These are phyloP conservation scores for Psidium guajava DNA, from an alignment of 345 rosid species.

Conservation along the genomic window DNA sequence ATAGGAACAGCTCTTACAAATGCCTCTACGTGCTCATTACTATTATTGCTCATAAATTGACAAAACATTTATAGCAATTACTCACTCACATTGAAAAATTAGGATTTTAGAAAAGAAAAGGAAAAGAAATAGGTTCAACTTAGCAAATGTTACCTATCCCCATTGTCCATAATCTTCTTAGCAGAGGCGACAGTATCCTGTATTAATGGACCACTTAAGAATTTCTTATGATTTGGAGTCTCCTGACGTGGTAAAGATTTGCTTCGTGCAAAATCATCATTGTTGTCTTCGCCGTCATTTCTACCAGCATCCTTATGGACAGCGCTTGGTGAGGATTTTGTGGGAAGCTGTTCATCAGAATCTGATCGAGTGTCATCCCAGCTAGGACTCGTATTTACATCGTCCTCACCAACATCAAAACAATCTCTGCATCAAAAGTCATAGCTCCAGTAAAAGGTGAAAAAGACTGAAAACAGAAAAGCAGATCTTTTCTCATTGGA, in stretches of 20 bases:
- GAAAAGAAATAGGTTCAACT: slow-evolving; percentile 3
- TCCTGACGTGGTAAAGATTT: slow-evolving; percentile 29
- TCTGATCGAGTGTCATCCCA: slow-evolving; percentile 35
- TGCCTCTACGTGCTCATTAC: not conserved
- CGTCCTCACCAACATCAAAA: slow-evolving; percentile 72
- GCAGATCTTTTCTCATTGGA: not conserved
- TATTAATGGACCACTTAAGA: slow-evolving; percentile 52
- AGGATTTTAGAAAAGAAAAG: slow-evolving; percentile 1
- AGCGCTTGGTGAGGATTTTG: slow-evolving; percentile 12
- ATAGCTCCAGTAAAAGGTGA: not conserved
- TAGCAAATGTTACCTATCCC: not conserved
- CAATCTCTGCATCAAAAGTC: slow-evolving; percentile 52
- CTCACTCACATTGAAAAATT: not conserved
- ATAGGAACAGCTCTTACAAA: not conserved
- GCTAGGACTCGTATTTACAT: slow-evolving; percentile 42
- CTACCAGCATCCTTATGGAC: slow-evolving; percentile 28
- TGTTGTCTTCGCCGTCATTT: not conserved
- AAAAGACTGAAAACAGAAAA: not conserved
- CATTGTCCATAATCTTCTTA: not conserved
- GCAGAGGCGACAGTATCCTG: slow-evolving; percentile 19
- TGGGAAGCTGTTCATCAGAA: slow-evolving; percentile 27
- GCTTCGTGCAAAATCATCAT: slow-evolving; percentile 28
- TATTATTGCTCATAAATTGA: not conserved
- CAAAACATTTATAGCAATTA: not conserved
- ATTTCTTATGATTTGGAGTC: slow-evolving; percentile 32